These are phyloP conservation scores for Trichoderma atroviride DNA, from an alignment of 2,329 filamentous ascomycete species.

Conservation along the genomic window DNA sequence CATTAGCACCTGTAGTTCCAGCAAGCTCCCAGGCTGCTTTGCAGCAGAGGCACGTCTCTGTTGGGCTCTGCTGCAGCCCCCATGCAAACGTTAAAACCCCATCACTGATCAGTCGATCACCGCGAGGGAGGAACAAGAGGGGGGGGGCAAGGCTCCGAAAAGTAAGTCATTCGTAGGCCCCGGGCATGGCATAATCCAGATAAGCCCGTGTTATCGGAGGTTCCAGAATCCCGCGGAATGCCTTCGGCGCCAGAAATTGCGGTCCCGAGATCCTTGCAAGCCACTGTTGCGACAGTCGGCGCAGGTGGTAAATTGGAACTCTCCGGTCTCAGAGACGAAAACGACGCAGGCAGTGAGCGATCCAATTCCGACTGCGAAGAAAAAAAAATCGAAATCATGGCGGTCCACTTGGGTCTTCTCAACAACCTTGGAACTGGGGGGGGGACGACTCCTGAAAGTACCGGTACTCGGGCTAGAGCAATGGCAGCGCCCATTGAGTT, in stretches of 20 bases:
- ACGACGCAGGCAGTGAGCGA: background rate
- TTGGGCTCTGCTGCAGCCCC: constrained; percentile 15
- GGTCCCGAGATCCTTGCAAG: constrained; percentile 13
- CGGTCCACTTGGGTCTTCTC: constrained; percentile 26
- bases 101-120: background rate
- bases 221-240: constrained; percentile 14
- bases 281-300: constrained; percentile 1
- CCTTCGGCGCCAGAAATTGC: constrained; percentile 8
- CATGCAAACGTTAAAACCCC: background rate
- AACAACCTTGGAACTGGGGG: constrained; percentile 18
- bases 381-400: constrained; percentile 15
- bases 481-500: constrained; percentile 9
- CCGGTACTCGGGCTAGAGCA: constrained; percentile 15
- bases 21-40: background rate
- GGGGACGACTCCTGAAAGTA: constrained; percentile 16
- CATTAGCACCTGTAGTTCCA: background rate
- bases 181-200: constrained; percentile 5
- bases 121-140: background rate
- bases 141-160: background rate
- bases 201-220: constrained; percentile 8
- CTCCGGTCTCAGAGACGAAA: constrained; percentile 2
- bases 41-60: background rate
- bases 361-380: background rate
- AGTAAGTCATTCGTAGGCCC: background rate
- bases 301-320: background rate